A percentile compares a stretch with the other conserved stretches of the same genome.
Evolutionary conservation across 148 eudicot genomes (phyloP).

Genomic region (Camellia granthamiana): DNA sequence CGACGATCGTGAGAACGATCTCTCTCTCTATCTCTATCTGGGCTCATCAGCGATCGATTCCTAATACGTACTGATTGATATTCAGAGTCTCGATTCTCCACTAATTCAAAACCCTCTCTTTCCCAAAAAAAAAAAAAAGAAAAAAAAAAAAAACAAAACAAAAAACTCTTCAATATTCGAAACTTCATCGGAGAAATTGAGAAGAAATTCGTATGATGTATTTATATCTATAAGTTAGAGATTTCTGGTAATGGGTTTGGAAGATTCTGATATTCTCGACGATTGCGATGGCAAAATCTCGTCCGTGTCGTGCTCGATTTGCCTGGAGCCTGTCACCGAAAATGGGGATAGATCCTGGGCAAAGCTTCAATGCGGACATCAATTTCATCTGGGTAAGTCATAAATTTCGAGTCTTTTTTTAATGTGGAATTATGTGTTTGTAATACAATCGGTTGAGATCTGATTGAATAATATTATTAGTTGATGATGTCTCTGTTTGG

Average conservation of each 20-base stretch:
- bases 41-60: neutral
- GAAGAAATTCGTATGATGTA: neutral
- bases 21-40: neutral
- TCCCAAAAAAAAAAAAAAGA: neutral
- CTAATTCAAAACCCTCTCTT: neutral
- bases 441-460: slow-evolving; percentile 3
- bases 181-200: slow-evolving; percentile 1
- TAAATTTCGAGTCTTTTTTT: neutral
- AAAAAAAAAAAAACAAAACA: neutral
- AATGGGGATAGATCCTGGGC: slow-evolving; percentile 82
- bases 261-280: slow-evolving; percentile 41
- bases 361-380: slow-evolving; percentile 86
- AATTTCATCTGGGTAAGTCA: slow-evolving; percentile 82
- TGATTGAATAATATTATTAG: neutral
- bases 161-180: too few relatives aligned
- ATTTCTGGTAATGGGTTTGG: slow-evolving; percentile 54
- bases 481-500: neutral
- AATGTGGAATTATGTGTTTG: neutral
- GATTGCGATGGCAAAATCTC: slow-evolving; percentile 30
- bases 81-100: neutral
- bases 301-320: slow-evolving; percentile 71
- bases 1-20: neutral
- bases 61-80: too few relatives aligned
- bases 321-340: slow-evolving; percentile 66
- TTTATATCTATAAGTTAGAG: slow-evolving; percentile 20